Conservation (phyloP, 495 filamentous ascomycete genomes). For the Aspergillus biplanus region DNA sequence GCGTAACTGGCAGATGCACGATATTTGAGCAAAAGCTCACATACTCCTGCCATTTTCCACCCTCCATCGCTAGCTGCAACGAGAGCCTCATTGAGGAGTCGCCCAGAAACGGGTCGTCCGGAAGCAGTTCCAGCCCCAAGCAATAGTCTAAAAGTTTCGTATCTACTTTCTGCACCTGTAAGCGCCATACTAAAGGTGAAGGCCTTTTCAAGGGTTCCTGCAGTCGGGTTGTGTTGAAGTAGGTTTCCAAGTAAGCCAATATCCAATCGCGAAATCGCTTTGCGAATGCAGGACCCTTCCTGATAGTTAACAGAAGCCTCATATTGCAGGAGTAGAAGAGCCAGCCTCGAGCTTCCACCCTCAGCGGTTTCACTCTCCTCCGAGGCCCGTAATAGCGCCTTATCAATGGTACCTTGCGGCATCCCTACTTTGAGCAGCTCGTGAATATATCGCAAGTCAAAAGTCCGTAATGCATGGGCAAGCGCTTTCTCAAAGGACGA, state of each 20-base stretch:
- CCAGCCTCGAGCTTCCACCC: conserved; percentile 8
- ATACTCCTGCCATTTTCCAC: conserved; percentile 13
- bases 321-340: conserved; percentile 6
- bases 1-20: conserved; percentile 11
- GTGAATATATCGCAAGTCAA: conserved; percentile 11
- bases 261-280: conserved; percentile 11
- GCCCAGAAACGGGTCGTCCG: conserved; percentile 1
- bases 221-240: conserved; percentile 7
- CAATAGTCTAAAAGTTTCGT: conserved; percentile 8
- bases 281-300: conserved; percentile 12
- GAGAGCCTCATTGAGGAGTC: conserved; percentile 16
- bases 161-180: background rate
- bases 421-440: conserved; percentile 1
- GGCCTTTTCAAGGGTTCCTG: conserved; percentile 9
- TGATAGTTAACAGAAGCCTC: conserved; percentile 18
- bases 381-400: conserved; percentile 5
- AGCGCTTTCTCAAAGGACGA: conserved; percentile 17
- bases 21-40: conserved; percentile 14
- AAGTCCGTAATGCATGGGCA: background rate
- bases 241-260: conserved; percentile 9
- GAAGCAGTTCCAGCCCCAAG: conserved; percentile 10
- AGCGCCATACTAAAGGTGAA: conserved; percentile 12
- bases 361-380: background rate
- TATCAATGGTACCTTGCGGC: conserved; percentile 11
- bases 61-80: conserved; percentile 9